Percentiles rank a stretch among this genome's conserved stretches.
phyloP scores from a whole-genome alignment of 768 basidiomycete species.

The Mycena metata region DNA sequence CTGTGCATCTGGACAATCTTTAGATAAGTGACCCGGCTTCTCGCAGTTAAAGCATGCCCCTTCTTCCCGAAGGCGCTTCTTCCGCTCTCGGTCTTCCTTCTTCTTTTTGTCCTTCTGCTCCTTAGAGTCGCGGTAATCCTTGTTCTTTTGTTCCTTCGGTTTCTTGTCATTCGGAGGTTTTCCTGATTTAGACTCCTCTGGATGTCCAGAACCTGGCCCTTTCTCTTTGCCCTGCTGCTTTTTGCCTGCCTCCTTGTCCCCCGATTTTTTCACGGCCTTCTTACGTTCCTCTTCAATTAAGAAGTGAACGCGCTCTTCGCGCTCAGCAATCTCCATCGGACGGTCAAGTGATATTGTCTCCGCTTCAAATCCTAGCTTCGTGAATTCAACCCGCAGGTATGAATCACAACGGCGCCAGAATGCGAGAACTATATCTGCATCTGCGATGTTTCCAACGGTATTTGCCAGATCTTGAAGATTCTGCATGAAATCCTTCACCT shows the following conservation, averaged over 20 bases:
- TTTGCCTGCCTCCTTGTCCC: not conserved
- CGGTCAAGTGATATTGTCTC: not conserved
- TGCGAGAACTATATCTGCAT: not conserved
- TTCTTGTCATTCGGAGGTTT: not conserved
- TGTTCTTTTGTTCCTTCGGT: not conserved
- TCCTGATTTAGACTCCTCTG: not conserved
- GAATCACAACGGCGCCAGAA: constrained; percentile 7
- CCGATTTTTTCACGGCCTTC: not conserved
- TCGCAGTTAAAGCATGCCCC: constrained; percentile 3
- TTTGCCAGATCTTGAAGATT: not conserved
- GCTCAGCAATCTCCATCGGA: not conserved
- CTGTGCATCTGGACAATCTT: constrained; percentile 2
- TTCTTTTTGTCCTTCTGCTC: constrained; percentile 3
- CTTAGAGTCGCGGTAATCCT: not conserved
- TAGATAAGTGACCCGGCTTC: not conserved
- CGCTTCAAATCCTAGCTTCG: not conserved
- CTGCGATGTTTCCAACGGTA: not conserved
- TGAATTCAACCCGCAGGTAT: constrained; percentile 11
- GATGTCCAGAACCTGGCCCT: not conserved
- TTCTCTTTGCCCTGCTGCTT: constrained; percentile 1
- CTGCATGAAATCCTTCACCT: constrained; percentile 13
- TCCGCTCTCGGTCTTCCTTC: not conserved
- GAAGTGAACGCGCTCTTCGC: constrained; percentile 3
- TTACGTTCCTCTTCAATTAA: constrained; percentile 6
- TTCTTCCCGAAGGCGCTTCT: constrained; percentile 6